Percentiles rank a stretch among this genome's conserved stretches.
These are phyloP conservation scores for Flaveria trinervia DNA, from an alignment of 129 eudicot genomes.

Conservation along the genomic window DNA sequence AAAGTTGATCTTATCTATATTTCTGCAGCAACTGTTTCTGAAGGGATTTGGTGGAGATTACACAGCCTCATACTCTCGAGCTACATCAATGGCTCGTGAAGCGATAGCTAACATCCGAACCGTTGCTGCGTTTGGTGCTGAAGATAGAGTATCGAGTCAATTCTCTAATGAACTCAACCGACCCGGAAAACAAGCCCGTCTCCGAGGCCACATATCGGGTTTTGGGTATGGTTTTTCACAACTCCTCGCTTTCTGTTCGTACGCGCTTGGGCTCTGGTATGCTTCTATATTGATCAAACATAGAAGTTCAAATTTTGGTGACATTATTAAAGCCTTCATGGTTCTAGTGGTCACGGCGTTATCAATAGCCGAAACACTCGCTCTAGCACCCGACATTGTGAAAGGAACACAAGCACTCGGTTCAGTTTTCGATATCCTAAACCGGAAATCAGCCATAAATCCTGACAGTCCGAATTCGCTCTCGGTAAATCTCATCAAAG, in stretches of 20 bases:
- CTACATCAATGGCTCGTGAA: constrained; percentile 82
- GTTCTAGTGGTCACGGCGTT: constrained; percentile 67
- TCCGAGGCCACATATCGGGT: constrained; percentile 76
- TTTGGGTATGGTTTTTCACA: constrained; percentile 71
- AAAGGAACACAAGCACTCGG: constrained; percentile 88
- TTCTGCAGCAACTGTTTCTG: constrained; percentile 72
- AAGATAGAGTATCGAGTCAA: constrained; percentile 53
- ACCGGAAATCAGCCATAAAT: constrained; percentile 56
- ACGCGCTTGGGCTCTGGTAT: constrained; percentile 85
- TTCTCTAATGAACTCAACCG: constrained; percentile 48
- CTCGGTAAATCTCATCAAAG: constrained; percentile 38
- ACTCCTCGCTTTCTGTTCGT: constrained; percentile 62
- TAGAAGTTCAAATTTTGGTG: constrained; percentile 55
- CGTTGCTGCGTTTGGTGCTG: constrained; percentile 82
- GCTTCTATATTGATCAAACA: constrained; percentile 60
- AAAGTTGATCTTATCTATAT: neutral
- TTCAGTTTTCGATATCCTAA: constrained; percentile 61
- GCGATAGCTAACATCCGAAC: constrained; percentile 79
- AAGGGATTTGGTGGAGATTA: constrained; percentile 91
- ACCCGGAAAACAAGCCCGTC: constrained; percentile 61
- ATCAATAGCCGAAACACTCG: constrained; percentile 75
- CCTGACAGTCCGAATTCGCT: constrained; percentile 49
- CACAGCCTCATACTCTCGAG: constrained; percentile 54
- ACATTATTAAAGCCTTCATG: constrained; percentile 76
- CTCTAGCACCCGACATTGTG: constrained; percentile 76